Percentiles rank a stretch among this genome's conserved stretches.
Evolutionary conservation across 306 rosid genomes (phyloP).

Genomic region (Pachyrhizus erosus): DNA sequence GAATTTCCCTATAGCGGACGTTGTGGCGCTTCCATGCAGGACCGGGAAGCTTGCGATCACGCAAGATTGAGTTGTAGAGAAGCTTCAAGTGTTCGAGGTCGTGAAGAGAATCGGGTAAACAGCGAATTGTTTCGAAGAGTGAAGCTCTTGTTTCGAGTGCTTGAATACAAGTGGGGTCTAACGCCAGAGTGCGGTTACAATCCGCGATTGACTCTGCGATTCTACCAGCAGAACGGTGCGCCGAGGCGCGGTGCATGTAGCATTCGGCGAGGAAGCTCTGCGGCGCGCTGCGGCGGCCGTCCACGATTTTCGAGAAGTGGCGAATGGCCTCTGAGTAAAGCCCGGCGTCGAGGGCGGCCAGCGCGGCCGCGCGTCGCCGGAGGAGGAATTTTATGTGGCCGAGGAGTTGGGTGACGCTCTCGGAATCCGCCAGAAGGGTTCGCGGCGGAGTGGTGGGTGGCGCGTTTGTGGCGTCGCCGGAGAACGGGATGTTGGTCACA

Average conservation of each 20-base stretch:
- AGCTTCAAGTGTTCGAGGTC: slow-evolving; percentile 92
- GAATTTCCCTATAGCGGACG: slow-evolving; percentile 81
- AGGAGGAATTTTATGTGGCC: slow-evolving; percentile 82
- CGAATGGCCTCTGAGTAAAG: slow-evolving; percentile 90
- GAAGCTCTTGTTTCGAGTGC: slow-evolving; percentile 90
- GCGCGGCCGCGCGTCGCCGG: slow-evolving; percentile 84
- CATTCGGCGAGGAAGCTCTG: slow-evolving; percentile 93
- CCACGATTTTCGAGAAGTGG: slow-evolving; percentile 85
- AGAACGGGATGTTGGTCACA: slow-evolving; percentile 50
- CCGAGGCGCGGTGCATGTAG: slow-evolving; percentile 78
- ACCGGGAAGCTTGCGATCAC: slow-evolving; percentile 88
- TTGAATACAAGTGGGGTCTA: slow-evolving; percentile 79
- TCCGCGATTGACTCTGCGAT: slow-evolving; percentile 91
- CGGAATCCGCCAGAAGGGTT: slow-evolving; percentile 55
- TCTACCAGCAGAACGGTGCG: slow-evolving; percentile 71
- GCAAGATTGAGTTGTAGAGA: slow-evolving; percentile 78
- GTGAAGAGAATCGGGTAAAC: slow-evolving; percentile 86
- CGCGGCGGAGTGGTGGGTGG: slow-evolving; percentile 61
- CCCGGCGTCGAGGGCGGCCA: slow-evolving; percentile 89
- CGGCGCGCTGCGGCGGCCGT: slow-evolving; percentile 93
- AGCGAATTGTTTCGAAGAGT: slow-evolving; percentile 74
- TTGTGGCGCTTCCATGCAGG: slow-evolving; percentile 94
- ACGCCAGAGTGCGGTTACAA: slow-evolving; percentile 83
- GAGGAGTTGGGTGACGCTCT: slow-evolving; percentile 68
- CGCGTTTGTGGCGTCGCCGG: slow-evolving; percentile 46